Evolutionary conservation across 106 monocot species (phyloP).

Genomic region (Hemerocallis citrina): DNA sequence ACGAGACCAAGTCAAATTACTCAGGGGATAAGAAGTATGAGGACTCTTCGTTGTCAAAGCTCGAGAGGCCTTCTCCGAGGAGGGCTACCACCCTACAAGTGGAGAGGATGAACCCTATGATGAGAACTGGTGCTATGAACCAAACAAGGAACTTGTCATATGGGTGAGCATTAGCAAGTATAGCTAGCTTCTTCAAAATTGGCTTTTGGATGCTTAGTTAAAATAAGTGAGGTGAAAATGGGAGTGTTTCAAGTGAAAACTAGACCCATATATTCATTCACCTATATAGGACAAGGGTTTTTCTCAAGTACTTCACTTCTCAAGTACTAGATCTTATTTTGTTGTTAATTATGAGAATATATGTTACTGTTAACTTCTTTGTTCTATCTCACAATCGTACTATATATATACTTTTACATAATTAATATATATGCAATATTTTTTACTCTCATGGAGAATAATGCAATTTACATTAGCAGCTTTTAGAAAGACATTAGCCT

Average conservation of each 20-base stretch:
- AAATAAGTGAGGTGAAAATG: neutral
- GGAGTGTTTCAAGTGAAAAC: neutral
- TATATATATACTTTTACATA: neutral
- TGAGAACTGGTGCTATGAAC: slow-evolving; percentile 16
- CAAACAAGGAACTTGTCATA: slow-evolving; percentile 30
- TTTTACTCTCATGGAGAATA: neutral
- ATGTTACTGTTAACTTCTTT: neutral
- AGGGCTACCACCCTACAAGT: slow-evolving; percentile 13
- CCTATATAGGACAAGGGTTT: too few species aligned
- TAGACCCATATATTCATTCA: neutral
- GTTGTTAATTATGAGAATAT: too few species aligned
- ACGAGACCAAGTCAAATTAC: slow-evolving; percentile 29
- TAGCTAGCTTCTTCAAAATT: neutral
- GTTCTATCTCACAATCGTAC: neutral
- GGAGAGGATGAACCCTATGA: slow-evolving; percentile 44
- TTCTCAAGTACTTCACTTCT: neutral
- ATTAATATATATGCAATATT: neutral
- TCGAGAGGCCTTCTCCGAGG: slow-evolving; percentile 47
- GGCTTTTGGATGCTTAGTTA: slow-evolving; percentile 5
- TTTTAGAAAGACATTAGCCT: neutral
- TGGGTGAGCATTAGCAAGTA: slow-evolving; percentile 36
- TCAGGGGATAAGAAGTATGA: slow-evolving; percentile 24
- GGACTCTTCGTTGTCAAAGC: slow-evolving; percentile 22
- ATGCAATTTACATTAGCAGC: too few species aligned
- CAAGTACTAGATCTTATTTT: slow-evolving; percentile 3